These are phyloP conservation scores for Anethum foeniculum DNA, from an alignment of 140 eudicot genomes.

Conservation along the genomic window DNA sequence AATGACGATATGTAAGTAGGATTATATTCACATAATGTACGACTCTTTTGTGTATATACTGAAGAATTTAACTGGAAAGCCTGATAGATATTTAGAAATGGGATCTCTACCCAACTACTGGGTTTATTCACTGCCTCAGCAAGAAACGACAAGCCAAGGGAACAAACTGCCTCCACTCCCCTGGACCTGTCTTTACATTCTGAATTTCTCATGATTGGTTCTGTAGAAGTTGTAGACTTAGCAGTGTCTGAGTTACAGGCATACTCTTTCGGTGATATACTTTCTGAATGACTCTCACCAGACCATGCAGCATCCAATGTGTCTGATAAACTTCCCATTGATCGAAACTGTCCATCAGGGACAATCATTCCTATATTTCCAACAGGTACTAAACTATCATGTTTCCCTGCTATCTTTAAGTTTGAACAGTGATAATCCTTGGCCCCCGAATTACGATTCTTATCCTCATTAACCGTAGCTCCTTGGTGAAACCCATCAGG, in stretches of 20 bases:
- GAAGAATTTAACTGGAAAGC: slow-evolving; percentile 25
- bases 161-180: slow-evolving; percentile 8
- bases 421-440: slow-evolving; percentile 11
- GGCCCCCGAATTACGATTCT: slow-evolving; percentile 6
- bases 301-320: slow-evolving; percentile 45
- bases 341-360: slow-evolving; percentile 30
- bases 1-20: slow-evolving; percentile 37
- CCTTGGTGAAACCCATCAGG: slow-evolving; percentile 13
- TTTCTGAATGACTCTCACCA: slow-evolving; percentile 27
- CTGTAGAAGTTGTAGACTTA: slow-evolving; percentile 16
- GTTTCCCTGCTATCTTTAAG: slow-evolving; percentile 3
- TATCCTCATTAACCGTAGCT: slow-evolving; percentile 8
- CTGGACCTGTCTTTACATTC: slow-evolving; percentile 4
- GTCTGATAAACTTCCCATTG: slow-evolving; percentile 27
- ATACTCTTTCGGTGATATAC: slow-evolving; percentile 17
- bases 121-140: slow-evolving; percentile 23
- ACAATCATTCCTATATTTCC: slow-evolving; percentile 18
- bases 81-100: slow-evolving; percentile 23
- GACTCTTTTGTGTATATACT: slow-evolving; percentile 25
- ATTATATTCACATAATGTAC: slow-evolving; percentile 26
- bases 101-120: slow-evolving; percentile 28
- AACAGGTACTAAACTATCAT: slow-evolving; percentile 8
- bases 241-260: background rate
- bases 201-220: slow-evolving; percentile 7
- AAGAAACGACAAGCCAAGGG: slow-evolving; percentile 17